phyloP scores from a whole-genome alignment of 805 yeast species.

The Brettanomyces sp. region DNA sequence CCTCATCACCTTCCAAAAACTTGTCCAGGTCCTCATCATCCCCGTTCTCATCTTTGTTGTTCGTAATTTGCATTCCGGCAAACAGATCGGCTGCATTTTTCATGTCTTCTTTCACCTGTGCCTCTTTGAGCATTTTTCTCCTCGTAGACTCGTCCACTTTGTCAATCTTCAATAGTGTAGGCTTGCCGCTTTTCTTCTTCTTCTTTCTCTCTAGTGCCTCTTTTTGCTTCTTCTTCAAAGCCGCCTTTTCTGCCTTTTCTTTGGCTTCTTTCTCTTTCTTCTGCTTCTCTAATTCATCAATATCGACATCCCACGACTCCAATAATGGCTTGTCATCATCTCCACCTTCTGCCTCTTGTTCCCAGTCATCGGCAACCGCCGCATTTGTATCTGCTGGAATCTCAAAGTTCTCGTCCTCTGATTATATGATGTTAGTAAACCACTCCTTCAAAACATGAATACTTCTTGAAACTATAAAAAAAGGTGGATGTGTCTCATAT shows the following conservation, averaged over 20 bases:
- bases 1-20: constrained; percentile 31
- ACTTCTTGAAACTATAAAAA: no score
- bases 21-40: constrained; percentile 30
- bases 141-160: constrained; percentile 66
- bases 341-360: constrained; percentile 63
- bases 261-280: constrained; percentile 24
- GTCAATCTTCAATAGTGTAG: constrained; percentile 48
- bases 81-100: constrained; percentile 90
- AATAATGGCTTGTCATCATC: constrained; percentile 64
- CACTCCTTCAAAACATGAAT: no score
- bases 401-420: constrained; percentile 86
- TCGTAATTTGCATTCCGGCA: constrained; percentile 57
- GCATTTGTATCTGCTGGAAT: constrained; percentile 38
- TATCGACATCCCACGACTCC: constrained; percentile 84
- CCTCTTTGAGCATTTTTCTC: constrained; percentile 63
- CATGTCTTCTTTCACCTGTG: constrained; percentile 78
- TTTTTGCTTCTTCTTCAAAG: constrained; percentile 20
- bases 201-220: constrained; percentile 35
- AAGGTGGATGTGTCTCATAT: no score
- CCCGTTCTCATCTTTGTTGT: constrained; percentile 35
- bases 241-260: constrained; percentile 10
- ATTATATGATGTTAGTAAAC: neutral
- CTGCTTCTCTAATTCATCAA: constrained; percentile 46
- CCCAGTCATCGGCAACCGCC: constrained; percentile 63
- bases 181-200: constrained; percentile 31